phyloP scores from a whole-genome alignment of 305 asterid genomes.

The Fraxinus sp. region DNA sequence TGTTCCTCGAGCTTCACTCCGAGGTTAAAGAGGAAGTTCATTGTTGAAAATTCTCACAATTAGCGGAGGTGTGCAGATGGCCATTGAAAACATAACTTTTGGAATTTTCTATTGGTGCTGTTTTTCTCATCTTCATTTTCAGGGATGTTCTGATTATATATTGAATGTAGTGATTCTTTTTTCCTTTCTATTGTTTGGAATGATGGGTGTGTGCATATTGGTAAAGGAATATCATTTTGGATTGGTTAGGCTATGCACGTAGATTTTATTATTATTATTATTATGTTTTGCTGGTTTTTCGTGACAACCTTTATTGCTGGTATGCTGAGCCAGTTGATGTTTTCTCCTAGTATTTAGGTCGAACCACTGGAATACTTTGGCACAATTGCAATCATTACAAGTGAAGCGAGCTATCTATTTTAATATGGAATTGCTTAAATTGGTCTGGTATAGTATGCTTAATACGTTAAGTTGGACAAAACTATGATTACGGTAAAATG shows the following conservation, averaged over 20 bases:
- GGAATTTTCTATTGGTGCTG: constrained; percentile 7
- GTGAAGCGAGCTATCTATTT: background rate
- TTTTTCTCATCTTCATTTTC: constrained; percentile 4
- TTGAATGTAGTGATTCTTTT: constrained; percentile 22
- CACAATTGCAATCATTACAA: background rate
- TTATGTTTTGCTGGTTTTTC: background rate
- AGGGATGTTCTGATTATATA: constrained; percentile 19
- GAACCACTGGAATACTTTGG: background rate
- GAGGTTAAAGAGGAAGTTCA: constrained; percentile 47
- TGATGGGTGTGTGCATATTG: constrained; percentile 26
- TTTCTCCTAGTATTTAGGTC: background rate
- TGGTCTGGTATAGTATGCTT: background rate
- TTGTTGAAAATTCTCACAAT: constrained; percentile 1
- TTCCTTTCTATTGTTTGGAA: constrained; percentile 27
- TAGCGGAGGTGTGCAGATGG: background rate
- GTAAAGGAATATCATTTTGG: background rate
- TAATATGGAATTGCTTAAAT: background rate
- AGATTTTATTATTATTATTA: background rate
- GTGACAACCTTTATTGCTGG: background rate
- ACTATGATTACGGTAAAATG: background rate
- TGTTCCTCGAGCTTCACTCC: constrained; percentile 85
- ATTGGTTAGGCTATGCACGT: background rate
- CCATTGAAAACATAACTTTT: constrained; percentile 11
- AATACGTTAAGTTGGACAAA: background rate
- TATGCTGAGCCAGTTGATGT: background rate